Percentiles rank a stretch among this genome's conserved stretches.
phyloP scores from a whole-genome alignment of 371 early-diverging fungal species.

The Mortierella sp. region DNA sequence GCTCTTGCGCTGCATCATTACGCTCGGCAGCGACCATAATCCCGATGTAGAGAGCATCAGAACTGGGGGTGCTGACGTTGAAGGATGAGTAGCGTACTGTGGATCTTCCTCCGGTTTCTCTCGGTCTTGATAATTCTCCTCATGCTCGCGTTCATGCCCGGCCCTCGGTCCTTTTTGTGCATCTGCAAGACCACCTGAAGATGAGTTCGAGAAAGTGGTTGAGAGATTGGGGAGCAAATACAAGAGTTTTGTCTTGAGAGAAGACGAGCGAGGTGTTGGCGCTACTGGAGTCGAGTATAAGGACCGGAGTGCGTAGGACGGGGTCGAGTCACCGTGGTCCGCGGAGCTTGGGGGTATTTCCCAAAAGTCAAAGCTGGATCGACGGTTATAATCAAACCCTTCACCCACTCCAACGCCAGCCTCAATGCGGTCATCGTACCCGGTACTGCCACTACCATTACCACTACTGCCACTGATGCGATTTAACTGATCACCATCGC shows the following conservation, averaged over 20 bases:
- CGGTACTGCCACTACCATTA: neutral
- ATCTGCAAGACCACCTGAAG: neutral
- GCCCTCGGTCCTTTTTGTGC: neutral
- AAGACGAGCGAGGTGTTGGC: constrained; percentile 26
- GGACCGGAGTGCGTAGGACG: neutral
- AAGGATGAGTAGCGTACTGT: neutral
- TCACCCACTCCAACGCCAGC: neutral
- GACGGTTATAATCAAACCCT: neutral
- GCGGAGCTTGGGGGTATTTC: neutral
- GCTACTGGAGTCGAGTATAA: constrained; percentile 7
- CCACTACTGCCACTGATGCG: neutral
- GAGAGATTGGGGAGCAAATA: constrained; percentile 8
- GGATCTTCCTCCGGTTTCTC: neutral
- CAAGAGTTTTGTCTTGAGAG: constrained; percentile 8
- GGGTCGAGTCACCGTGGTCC: neutral
- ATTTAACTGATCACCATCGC: constrained; percentile 21
- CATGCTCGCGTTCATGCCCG: neutral
- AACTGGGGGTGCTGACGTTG: neutral
- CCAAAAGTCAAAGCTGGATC: constrained; percentile 15
- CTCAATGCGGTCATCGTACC: neutral
- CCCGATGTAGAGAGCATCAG: constrained; percentile 33
- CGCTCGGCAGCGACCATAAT: constrained; percentile 22
- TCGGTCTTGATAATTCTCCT: neutral
- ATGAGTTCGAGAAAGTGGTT: neutral
- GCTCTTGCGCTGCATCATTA: constrained; percentile 48